Percentiles rank a stretch among this genome's conserved stretches.
phyloP scores from a whole-genome alignment of 148 eudicot genomes.

The Hydrangea macrophylla region DNA sequence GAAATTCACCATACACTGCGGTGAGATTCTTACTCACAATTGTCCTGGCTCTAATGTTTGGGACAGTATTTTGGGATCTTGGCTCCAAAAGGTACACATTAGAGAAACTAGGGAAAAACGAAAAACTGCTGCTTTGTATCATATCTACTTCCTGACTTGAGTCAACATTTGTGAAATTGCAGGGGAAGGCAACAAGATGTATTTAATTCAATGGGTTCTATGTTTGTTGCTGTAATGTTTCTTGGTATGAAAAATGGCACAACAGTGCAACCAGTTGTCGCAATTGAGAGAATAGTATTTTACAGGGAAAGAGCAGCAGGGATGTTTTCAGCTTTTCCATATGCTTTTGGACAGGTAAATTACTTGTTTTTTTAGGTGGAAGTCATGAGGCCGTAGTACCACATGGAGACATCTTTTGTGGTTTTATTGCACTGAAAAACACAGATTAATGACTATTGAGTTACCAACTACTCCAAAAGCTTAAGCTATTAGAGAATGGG shows the following conservation, averaged over 20 bases:
- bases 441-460: too few relatives aligned
- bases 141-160: background rate
- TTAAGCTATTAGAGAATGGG: too few relatives aligned
- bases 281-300: slow-evolving; percentile 49
- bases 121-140: background rate
- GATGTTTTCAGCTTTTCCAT: slow-evolving; percentile 54
- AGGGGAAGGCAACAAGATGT: slow-evolving; percentile 36
- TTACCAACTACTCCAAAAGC: too few relatives aligned
- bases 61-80: slow-evolving; percentile 49
- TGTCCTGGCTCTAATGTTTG: slow-evolving; percentile 40
- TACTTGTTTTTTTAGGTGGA: background rate
- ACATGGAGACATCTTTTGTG: background rate
- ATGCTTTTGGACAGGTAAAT: slow-evolving; percentile 61
- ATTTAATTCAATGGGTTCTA: slow-evolving; percentile 50
- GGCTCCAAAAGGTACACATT: slow-evolving; percentile 39
- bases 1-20: slow-evolving; percentile 51
- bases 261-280: slow-evolving; percentile 44
- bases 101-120: background rate
- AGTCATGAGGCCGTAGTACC: background rate
- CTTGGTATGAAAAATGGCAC: slow-evolving; percentile 40
- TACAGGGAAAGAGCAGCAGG: slow-evolving; percentile 62
- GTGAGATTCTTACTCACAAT: slow-evolving; percentile 39
- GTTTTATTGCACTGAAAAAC: too few relatives aligned
- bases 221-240: too few relatives aligned
- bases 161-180: background rate